Percentiles rank a stretch among this genome's conserved stretches.
phyloP scores from a whole-genome alignment of 768 basidiomycete genomes.

The Gymnopilus dilepis region DNA sequence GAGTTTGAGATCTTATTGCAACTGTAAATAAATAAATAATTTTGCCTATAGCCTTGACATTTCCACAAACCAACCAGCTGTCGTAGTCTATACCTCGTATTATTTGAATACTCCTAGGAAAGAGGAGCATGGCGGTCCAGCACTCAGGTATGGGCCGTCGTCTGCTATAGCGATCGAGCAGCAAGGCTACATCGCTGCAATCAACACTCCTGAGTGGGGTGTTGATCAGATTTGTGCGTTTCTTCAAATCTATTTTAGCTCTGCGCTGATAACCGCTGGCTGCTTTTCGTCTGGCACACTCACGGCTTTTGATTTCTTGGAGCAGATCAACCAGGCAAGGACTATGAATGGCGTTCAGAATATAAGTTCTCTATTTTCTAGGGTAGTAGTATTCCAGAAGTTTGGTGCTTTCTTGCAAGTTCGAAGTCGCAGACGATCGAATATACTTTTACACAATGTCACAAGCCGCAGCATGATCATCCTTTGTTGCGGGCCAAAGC shows the following conservation, averaged over 20 bases:
- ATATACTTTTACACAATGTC: no score
- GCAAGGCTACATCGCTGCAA: constrained; percentile 57
- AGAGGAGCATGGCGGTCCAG: constrained; percentile 51
- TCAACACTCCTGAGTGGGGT: constrained; percentile 60
- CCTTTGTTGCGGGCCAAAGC: no score
- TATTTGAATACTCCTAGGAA: constrained; percentile 54
- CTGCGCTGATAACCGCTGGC: not conserved
- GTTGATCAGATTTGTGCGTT: constrained; percentile 58
- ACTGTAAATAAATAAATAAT: not conserved
- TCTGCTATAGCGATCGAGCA: constrained; percentile 59
- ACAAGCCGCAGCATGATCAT: no score
- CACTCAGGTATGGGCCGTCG: constrained; percentile 43
- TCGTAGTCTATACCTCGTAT: constrained; percentile 54
- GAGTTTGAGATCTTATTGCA: constrained; percentile 5
- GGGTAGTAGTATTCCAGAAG: not conserved
- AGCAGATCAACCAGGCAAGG: constrained; percentile 46
- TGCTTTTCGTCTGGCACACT: not conserved
- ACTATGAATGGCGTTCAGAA: constrained; percentile 51
- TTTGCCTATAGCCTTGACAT: constrained; percentile 47
- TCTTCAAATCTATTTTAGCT: not conserved
- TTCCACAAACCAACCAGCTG: constrained; percentile 54
- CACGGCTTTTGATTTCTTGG: not conserved
- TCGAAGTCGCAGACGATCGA: no score
- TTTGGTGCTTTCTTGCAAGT: no score
- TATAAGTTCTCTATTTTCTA: constrained; percentile 49